Percentiles rank a stretch among this genome's conserved stretches.
Evolutionary conservation across 306 rosid genomes (phyloP).

Genomic region (Vicia villosa): DNA sequence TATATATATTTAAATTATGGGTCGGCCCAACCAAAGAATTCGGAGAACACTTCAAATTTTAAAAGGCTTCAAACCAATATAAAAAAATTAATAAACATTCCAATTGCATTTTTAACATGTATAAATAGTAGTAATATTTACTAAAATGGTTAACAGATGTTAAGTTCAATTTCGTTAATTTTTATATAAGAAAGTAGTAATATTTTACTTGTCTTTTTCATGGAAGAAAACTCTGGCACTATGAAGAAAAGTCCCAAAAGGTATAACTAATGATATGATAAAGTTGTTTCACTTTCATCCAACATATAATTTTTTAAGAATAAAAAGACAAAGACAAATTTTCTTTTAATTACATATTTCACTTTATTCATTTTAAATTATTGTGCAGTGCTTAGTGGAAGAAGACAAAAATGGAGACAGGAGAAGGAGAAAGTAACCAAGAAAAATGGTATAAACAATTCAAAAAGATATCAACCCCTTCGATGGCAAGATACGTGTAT

Average conservation of each 20-base stretch:
- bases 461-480: conserved; percentile 78
- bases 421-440: conserved; percentile 26
- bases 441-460: conserved; percentile 67
- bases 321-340: neutral
- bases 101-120: no score
- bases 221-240: neutral
- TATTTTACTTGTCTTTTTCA: neutral
- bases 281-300: conserved; percentile 31
- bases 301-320: neutral
- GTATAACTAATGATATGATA: neutral
- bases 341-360: neutral
- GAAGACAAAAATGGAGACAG: conserved; percentile 54
- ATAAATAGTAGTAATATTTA: no score
- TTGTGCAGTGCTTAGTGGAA: conserved; percentile 28
- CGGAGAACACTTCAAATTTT: no score
- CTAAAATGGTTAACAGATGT: no score
- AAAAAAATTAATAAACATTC: no score
- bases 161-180: neutral
- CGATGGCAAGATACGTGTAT: conserved; percentile 95
- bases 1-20: no score
- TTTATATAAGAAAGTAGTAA: neutral
- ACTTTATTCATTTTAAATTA: neutral
- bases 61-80: no score
- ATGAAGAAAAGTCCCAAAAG: neutral
- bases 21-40: no score